Evolutionary conservation across 1,284 basidiomycete genomes (phyloP), one percentile per base, ranked within the genome.

Genomic region (Paramarasmius palmivorus): DNA sequence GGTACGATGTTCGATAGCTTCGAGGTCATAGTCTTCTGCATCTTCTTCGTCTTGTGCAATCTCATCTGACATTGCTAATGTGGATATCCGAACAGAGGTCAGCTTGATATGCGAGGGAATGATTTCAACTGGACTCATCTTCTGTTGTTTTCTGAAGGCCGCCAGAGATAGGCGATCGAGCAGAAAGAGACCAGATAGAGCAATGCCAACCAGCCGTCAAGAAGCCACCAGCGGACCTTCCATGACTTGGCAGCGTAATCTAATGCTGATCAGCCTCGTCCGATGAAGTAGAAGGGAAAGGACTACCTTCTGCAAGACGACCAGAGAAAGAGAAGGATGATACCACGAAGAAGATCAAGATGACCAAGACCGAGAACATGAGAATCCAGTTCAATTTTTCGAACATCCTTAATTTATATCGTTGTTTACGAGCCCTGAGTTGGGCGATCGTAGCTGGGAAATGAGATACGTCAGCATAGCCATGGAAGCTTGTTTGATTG

Each of bases 191-290:
- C 71, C 47, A 95, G 81, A 68, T 94, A 97, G 34, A 97, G 83
- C 26, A 94, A 75, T 1, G 90, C 84, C 26, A 98, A 80, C 80
- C 93, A 98, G n/a, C 95, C 97, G 64, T 99, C 97, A 40, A 99
- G 80, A 14, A 99, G 75, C 83, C 95, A 93, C 97, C 97, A 99
- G 49, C 95, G 85, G 50, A 86, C 83, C 59, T 82, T 83, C 96
- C 96, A 99, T n/a, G 93, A 92, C 58, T 89, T 88, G 1, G 95
- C 91, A 6, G 92, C 90, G 65, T 96, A 98, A 66, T 96, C 93
- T 93, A 56, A 10, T 40, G 19, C 26, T 39, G 39, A 50, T n/a
- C n/a, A 39, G 20, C 4, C 7, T 2, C 3, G 23, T 29, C 29
- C 10, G 17, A 46, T 53, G 22, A 45, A 48, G 46, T 22, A 48